Percentiles rank a stretch among this genome's conserved stretches.
Evolutionary conservation across 139 green algal genomes (phyloP).

Genomic region (Coelastrella sp.): DNA sequence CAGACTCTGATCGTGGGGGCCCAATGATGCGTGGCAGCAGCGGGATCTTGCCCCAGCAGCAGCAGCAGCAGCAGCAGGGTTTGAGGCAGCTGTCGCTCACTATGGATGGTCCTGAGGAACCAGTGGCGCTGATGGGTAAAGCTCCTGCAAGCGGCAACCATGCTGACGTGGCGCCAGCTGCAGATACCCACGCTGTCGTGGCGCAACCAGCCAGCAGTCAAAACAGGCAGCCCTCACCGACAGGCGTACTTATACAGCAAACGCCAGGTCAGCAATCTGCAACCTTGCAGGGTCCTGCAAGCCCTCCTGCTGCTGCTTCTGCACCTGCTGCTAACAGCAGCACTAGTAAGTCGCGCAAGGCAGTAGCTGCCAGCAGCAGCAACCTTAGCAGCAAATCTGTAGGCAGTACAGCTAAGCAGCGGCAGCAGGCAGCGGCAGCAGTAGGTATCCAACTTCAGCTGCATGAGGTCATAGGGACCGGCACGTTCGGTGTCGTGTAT

Average conservation of each 20-base stretch:
- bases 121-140: no score
- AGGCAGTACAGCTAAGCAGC: slow-evolving; percentile 61
- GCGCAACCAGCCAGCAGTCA: not conserved
- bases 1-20: not conserved
- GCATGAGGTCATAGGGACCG: not conserved
- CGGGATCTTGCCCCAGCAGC: not conserved
- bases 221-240: not conserved
- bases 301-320: not conserved
- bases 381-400: slow-evolving; percentile 62
- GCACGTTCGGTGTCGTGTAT: slow-evolving; percentile 40
- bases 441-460: not conserved
- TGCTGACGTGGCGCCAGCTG: no score
- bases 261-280: not conserved
- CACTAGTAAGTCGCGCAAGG: not conserved
- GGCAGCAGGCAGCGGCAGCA: not conserved
- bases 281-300: not conserved
- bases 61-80: not conserved
- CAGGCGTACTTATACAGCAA: no score
- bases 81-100: no score
- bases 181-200: not conserved
- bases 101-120: no score
- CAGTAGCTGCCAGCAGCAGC: not conserved
- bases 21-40: not conserved
- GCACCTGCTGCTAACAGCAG: not conserved
- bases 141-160: no score